Evolutionary conservation across 1,284 basidiomycete genomes (phyloP).

Genomic region (Microbotryum intermedium): DNA sequence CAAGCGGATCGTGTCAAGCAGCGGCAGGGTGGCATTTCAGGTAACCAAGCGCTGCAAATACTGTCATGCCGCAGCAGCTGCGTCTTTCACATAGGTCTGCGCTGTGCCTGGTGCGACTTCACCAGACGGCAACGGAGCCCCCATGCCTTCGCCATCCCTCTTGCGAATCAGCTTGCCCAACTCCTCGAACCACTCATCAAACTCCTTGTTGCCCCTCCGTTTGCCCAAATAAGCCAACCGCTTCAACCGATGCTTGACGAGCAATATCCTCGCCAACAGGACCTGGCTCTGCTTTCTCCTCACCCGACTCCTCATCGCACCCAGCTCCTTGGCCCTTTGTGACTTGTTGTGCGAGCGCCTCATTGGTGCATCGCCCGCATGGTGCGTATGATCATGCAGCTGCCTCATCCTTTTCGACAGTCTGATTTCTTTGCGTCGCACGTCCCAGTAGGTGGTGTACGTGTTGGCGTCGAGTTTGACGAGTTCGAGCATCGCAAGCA

Average conservation of each 20-base stretch:
- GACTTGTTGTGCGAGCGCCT: background rate
- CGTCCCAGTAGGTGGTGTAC: background rate
- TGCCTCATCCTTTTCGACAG: background rate
- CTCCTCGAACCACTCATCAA: constrained; percentile 8
- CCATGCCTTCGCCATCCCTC: constrained; percentile 2
- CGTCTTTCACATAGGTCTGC: no score
- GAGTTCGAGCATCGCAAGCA: constrained; percentile 10
- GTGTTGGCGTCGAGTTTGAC: constrained; percentile 20
- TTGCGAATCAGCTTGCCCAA: constrained; percentile 2
- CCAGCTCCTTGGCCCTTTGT: background rate
- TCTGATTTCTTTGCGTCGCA: background rate
- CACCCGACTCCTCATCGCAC: background rate
- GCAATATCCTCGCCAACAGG: constrained; percentile 4
- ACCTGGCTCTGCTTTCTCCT: constrained; percentile 7
- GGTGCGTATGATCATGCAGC: background rate
- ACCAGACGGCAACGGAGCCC: no score
- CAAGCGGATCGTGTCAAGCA: no score
- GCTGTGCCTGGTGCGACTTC: no score
- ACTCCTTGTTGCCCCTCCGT: constrained; percentile 6
- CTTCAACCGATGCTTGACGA: constrained; percentile 11
- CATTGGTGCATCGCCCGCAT: background rate
- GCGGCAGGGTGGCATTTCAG: no score
- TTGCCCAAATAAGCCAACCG: constrained; percentile 16
- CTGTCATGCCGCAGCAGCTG: no score
- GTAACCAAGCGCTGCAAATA: no score